Conservation (phyloP, 2,329 filamentous ascomycete species). For the Hawksworthiomyces lignivorus region DNA sequence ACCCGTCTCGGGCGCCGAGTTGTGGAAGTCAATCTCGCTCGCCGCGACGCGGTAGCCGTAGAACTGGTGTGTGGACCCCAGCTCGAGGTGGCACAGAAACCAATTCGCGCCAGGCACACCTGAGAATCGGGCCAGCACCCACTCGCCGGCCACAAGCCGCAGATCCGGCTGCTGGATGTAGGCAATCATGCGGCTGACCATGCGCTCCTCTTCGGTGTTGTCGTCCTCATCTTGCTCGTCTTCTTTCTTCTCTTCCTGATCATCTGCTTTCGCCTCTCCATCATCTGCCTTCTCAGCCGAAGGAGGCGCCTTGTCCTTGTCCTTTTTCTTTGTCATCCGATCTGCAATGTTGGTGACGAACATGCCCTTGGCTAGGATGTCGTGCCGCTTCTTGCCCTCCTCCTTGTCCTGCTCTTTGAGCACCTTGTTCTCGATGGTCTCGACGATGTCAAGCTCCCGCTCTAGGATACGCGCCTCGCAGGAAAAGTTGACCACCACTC, state of each 20-base stretch:
- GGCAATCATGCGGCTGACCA: constrained; percentile 21
- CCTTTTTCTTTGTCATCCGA: no score
- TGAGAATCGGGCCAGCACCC: constrained; percentile 26
- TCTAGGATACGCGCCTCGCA: constrained; percentile 20
- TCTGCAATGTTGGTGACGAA: background rate
- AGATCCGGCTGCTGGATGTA: constrained; percentile 23
- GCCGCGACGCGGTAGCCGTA: constrained; percentile 23
- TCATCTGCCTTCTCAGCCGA: no score
- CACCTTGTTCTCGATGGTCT: constrained; percentile 20
- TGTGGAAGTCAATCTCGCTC: constrained; percentile 26
- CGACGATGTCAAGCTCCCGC: constrained; percentile 23
- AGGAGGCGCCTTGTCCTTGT: no score
- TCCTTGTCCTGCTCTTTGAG: constrained; percentile 13
- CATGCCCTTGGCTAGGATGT: background rate
- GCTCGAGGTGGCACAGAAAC: constrained; percentile 26
- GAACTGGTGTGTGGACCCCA: constrained; percentile 21
- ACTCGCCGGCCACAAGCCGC: constrained; percentile 23
- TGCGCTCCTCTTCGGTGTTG: constrained; percentile 16
- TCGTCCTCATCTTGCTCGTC: background rate
- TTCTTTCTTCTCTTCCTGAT: background rate
- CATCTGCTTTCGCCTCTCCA: background rate
- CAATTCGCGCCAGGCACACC: constrained; percentile 22
- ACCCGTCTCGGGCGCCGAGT: constrained; percentile 21
- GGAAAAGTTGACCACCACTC: constrained; percentile 22
- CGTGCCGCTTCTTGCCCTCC: constrained; percentile 1